Evolutionary conservation across 169 alveolate genomes (phyloP).

Genomic region (Perkinsus chesapeaki): DNA sequence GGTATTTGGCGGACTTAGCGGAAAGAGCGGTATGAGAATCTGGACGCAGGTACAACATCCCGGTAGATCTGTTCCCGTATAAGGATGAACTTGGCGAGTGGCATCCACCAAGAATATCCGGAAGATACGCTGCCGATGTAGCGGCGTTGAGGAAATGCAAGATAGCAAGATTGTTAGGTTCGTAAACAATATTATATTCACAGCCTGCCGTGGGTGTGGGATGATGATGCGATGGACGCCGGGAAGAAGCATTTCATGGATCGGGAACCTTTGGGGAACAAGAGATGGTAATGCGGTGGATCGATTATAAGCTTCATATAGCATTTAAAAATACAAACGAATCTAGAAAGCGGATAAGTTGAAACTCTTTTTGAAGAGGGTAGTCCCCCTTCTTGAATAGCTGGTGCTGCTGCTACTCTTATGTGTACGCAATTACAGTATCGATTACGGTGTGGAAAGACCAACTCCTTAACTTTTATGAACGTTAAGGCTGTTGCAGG

Average conservation of each 20-base stretch:
- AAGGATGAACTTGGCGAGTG: conserved; percentile 76
- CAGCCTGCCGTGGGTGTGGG: conserved; percentile 79
- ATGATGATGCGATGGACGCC: conserved; percentile 44
- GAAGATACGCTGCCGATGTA: conserved; percentile 68
- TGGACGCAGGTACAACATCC: conserved; percentile 52
- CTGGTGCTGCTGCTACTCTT: neutral
- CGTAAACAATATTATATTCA: neutral
- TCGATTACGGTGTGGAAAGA: neutral
- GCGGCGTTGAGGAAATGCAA: conserved; percentile 45
- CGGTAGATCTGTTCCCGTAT: conserved; percentile 56
- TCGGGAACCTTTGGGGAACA: conserved; percentile 61
- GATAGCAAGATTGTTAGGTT: neutral
- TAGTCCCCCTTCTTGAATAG: too few relatives aligned
- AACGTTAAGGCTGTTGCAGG: too few relatives aligned
- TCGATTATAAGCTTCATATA: neutral
- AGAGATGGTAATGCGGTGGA: conserved; percentile 47
- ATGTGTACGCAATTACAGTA: neutral
- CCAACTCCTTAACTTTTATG: neutral
- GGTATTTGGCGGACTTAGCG: too few relatives aligned
- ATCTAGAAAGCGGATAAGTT: too few relatives aligned
- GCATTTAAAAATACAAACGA: neutral
- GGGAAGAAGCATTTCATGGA: conserved; percentile 63
- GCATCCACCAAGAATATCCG: conserved; percentile 70
- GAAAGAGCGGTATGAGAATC: neutral
- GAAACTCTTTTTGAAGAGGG: too few relatives aligned